Conservation (phyloP, 2,329 filamentous ascomycete species). For the Aspergillus sp. region DNA sequence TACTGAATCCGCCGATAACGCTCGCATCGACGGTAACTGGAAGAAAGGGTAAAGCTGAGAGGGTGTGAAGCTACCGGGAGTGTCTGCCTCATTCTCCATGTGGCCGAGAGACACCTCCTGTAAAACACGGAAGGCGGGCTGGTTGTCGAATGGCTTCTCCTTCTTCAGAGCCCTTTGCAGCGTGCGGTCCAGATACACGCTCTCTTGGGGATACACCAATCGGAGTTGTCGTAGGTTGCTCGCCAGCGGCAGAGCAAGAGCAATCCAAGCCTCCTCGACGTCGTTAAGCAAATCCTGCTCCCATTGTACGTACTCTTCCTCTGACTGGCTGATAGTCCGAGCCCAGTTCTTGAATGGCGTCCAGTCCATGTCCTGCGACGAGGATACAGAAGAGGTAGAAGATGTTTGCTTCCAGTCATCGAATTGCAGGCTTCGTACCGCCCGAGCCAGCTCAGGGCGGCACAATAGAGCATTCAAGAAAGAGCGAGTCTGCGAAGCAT, state of each 20-base stretch:
- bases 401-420: conserved; percentile 19
- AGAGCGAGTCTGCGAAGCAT: conserved; percentile 17
- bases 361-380: conserved; percentile 7
- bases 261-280: conserved; percentile 28
- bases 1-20: conserved; percentile 25
- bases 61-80: conserved; percentile 10
- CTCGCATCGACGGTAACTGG: conserved; percentile 23
- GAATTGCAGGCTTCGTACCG: conserved; percentile 24
- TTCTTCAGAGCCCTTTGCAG: conserved; percentile 21
- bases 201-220: conserved; percentile 20
- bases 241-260: conserved; percentile 25
- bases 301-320: conserved; percentile 24
- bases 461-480: conserved; percentile 22
- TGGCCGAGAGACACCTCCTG: conserved; percentile 20
- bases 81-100: conserved; percentile 6
- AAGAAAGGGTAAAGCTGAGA: conserved; percentile 27
- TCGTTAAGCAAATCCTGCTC: conserved; percentile 20
- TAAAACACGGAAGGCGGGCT: conserved; percentile 20
- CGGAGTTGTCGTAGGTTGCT: conserved; percentile 23
- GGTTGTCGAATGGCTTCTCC: conserved; percentile 17
- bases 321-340: conserved; percentile 14
- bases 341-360: conserved; percentile 9
- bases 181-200: conserved; percentile 21
- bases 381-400: neutral
- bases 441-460: conserved; percentile 23